Conservation (phyloP, 2,329 filamentous ascomycete species). For the Monilinia polystroma region DNA sequence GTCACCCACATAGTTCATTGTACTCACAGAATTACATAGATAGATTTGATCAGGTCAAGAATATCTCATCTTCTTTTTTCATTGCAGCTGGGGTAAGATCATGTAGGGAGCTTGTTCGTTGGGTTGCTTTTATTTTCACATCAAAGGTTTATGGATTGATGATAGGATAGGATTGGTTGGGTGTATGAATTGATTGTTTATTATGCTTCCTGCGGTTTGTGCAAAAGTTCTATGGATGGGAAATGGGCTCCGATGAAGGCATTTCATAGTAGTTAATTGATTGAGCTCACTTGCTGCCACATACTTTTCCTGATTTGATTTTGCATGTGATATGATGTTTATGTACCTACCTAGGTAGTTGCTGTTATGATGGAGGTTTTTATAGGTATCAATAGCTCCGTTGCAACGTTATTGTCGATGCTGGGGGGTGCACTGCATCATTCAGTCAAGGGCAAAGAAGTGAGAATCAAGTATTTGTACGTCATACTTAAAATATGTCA, state of each 20-base stretch:
- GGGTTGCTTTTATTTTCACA: neutral
- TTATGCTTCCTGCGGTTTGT: neutral
- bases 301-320: neutral
- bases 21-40: conserved; percentile 4
- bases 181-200: neutral
- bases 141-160: neutral
- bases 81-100: neutral
- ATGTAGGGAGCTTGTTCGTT: conserved; percentile 6
- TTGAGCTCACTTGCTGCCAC: neutral
- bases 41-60: conserved; percentile 9
- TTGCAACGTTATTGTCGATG: neutral
- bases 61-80: conserved; percentile 7
- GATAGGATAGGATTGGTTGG: neutral
- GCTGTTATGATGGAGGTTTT: neutral
- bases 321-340: neutral
- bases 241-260: conserved; percentile 11
- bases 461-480: neutral
- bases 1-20: neutral
- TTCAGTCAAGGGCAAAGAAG: neutral
- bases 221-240: conserved; percentile 2
- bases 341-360: neutral
- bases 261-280: conserved; percentile 9
- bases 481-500: neutral
- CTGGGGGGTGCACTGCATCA: neutral
- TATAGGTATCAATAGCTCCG: neutral